Evolutionary conservation across 1,284 basidiomycete genomes (phyloP), one percentile per base, ranked within the genome.

Genomic region (Veloboletus limbatus): DNA sequence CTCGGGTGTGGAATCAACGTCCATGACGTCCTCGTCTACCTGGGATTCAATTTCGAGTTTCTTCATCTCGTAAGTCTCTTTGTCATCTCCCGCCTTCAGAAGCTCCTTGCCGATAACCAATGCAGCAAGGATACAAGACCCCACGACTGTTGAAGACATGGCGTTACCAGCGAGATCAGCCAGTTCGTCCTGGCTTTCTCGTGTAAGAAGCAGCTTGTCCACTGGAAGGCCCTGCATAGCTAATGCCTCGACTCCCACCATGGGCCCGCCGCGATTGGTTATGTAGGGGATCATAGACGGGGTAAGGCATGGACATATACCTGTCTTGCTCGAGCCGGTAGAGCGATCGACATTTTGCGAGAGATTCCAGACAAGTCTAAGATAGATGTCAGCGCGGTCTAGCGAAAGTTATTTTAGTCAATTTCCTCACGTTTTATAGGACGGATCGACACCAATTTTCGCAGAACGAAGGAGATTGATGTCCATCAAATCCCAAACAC

Each of bases 201-300:
- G 84, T 2, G 94, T 97, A 36, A 97, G 76, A 7, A 97, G 76
- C 2, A 97, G 77, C 62, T 94, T 91, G 63, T 96, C 88, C 28
- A 97, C 83, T 0, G 94, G 94, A 33, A 97, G 78, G 20, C 94
- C 95, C 62, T 97, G 94, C 73, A 97, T 85, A 4, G 92, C 89
- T 20, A 97, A 73, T 0, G 94, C 94, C 64, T 97, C 94, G 26
- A 94, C 70, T 8, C 94, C 94, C 13, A 95, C 86, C 80, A 97
- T 88, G 3, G 94, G 95, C n/a, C 95, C 94, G 31, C 95, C 95
- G 41, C 94, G 92, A 60, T 90, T 93, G 24, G 95, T 93, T 60
- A 97, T 87, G 63, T 93, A 97, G 0, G 95, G 92, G 53, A 97
- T 97, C 88, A 97, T 97, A 27, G 90, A 88, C 0, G 94, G 94